Base-by-base conservation (phyloP, 176 grass and related monocot genomes). In the Bothriochloa decipiens region DNA sequence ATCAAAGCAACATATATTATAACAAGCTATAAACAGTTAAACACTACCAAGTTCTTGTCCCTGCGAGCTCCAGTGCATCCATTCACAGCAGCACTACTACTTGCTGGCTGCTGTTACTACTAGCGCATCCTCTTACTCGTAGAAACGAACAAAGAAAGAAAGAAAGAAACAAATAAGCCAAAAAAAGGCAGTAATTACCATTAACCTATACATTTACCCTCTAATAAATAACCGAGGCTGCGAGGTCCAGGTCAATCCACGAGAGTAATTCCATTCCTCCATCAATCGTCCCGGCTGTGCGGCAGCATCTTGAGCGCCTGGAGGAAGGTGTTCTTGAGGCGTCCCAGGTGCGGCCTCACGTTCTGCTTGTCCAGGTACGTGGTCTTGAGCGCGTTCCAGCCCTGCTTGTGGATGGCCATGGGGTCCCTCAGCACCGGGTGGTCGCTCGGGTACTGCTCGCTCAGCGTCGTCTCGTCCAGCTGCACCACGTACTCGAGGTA, bases 351-450 rank as follows among this genome's bases (percentile, higher is more conserved):
- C n/a, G 93, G 96, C 14, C 87, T 64, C 22, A 98, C 83, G 65
- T 98, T 95, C 82, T 98, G 96, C 76, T 93, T 95, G 69, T 98
- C 96, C 68, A 98, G 87, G 88, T 98, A 98, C 0, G 92, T 77
- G 62, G 87, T 85, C 80, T 92, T 95, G 78, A 95, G 87, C 14
- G 91, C 82, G 17, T 93, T 74, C 96, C 96, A 98, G 0, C 96
- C 96, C 74, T 93, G 89, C 69, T 92, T 93, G 86, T 95, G 89
- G 80, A 98, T 90, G 68, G 83, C 78, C 71, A 80, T 87, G 27
- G 96, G 95, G 49, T 98, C 86, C 41, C 37, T 89, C 3, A 98
- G 63, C 82, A 98, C 96, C 0, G 86, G 91, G 78, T 98, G 86
- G 75, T 95, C 89, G 23, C 70, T 81, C 0, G 89, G 89, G 79